Conservation (phyloP, 2,329 filamentous ascomycete genomes). For the Aspergillus latus region DNA sequence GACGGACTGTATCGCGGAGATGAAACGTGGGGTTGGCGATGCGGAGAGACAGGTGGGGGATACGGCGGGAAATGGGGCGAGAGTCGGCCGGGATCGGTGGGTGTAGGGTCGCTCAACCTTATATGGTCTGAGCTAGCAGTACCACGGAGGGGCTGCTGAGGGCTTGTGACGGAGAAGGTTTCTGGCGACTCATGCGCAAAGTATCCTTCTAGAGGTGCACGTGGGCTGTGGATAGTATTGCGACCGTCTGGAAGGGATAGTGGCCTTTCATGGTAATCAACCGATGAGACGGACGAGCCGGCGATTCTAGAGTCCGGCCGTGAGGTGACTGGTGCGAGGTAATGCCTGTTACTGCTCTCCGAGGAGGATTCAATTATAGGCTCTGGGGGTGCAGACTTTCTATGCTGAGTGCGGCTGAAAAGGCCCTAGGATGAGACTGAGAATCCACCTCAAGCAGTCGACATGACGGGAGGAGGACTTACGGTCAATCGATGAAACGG, state of each 20-base stretch:
- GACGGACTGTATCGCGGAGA: slow-evolving; percentile 11
- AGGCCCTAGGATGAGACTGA: slow-evolving; percentile 16
- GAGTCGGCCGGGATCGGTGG: slow-evolving; percentile 11
- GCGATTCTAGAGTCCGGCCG: slow-evolving; percentile 9
- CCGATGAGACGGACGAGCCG: slow-evolving; percentile 10
- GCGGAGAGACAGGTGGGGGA: slow-evolving; percentile 6
- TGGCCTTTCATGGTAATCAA: slow-evolving; percentile 9
- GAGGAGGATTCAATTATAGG: neutral
- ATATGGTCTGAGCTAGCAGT: slow-evolving; percentile 4
- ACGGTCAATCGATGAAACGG: slow-evolving; percentile 20
- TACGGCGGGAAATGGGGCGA: slow-evolving; percentile 15
- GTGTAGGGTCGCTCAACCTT: slow-evolving; percentile 8
- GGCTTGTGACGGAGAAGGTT: slow-evolving; percentile 10
- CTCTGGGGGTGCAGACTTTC: slow-evolving; percentile 1
- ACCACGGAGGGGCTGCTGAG: neutral
- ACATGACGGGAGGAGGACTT: slow-evolving; percentile 4
- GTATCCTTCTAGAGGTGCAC: slow-evolving; percentile 21
- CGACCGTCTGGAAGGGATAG: slow-evolving; percentile 9
- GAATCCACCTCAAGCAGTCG: neutral
- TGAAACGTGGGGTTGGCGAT: slow-evolving; percentile 5
- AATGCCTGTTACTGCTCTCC: neutral
- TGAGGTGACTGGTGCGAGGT: slow-evolving; percentile 6
- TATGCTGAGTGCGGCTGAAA: slow-evolving; percentile 15
- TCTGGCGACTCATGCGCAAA: slow-evolving; percentile 25
- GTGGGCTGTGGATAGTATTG: slow-evolving; percentile 13